These are phyloP conservation scores for Heliocybe sulcata DNA, from an alignment of 1,284 basidiomycete species.

Conservation along the genomic window DNA sequence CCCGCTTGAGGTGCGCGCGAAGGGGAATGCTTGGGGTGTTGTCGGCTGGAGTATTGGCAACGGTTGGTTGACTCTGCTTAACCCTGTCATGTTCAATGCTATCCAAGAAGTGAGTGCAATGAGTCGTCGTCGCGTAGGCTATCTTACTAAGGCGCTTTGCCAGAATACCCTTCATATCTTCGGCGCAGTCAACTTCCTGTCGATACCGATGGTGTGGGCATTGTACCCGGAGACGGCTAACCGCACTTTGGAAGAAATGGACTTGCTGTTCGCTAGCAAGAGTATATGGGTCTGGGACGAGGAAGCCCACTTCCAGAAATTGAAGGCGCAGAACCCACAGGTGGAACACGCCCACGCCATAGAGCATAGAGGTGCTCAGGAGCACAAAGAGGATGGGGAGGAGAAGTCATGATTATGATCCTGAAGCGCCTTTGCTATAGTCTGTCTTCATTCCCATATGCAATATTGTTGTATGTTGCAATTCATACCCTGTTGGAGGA, in stretches of 20 bases:
- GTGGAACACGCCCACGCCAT: neutral
- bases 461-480: neutral
- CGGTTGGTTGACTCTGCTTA: conserved; percentile 25
- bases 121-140: conserved; percentile 16
- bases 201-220: conserved; percentile 42
- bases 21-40: conserved; percentile 47
- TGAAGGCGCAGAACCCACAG: conserved; percentile 15
- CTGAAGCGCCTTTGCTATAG: neutral
- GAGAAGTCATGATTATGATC: neutral
- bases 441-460: neutral
- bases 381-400: neutral
- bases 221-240: conserved; percentile 46
- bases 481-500: too few relatives aligned
- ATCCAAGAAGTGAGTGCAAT: conserved; percentile 19
- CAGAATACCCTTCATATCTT: conserved; percentile 39
- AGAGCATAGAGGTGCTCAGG: neutral
- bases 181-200: conserved; percentile 37
- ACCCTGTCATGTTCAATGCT: conserved; percentile 28
- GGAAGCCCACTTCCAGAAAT: conserved; percentile 25
- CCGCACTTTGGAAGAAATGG: conserved; percentile 45
- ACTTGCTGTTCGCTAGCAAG: conserved; percentile 36
- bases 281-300: conserved; percentile 40
- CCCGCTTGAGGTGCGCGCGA: conserved; percentile 55
- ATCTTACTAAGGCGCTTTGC: conserved; percentile 25
- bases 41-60: conserved; percentile 47